Evolutionary conservation across 2,329 filamentous ascomycete genomes (phyloP).

Genomic region (Leptographium galeiforme): DNA sequence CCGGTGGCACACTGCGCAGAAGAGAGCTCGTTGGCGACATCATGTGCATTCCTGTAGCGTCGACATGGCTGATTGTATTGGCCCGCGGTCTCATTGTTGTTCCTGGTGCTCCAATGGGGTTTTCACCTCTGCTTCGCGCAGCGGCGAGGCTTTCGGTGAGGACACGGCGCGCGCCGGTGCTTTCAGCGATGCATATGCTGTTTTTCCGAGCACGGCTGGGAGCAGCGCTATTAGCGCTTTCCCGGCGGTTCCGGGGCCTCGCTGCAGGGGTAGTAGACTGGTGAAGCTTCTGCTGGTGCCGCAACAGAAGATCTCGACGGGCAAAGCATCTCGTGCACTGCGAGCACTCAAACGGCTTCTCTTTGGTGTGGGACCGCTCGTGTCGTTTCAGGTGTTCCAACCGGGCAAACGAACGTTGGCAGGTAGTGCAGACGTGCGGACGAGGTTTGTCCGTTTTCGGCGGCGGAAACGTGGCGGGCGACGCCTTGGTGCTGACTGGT

Average conservation of each 20-base stretch:
- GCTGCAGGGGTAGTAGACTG: constrained; percentile 82
- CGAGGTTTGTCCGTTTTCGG: constrained; percentile 96
- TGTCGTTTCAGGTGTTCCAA: constrained; percentile 95
- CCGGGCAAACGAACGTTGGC: constrained; percentile 81
- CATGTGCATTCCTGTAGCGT: constrained; percentile 61
- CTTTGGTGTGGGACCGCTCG: constrained; percentile 94
- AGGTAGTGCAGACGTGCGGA: constrained; percentile 86
- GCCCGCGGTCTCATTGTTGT: constrained; percentile 69
- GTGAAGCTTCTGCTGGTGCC: constrained; percentile 97
- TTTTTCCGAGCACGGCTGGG: constrained; percentile 78
- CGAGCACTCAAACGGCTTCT: constrained; percentile 96
- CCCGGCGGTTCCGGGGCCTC: constrained; percentile 73
- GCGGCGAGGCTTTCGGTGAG: background rate
- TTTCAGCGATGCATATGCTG: constrained; percentile 52
- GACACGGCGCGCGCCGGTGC: constrained; percentile 19
- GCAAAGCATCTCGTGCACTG: constrained; percentile 94
- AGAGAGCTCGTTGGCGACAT: constrained; percentile 42
- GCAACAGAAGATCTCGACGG: constrained; percentile 74
- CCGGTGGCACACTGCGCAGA: constrained; percentile 31
- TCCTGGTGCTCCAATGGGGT: background rate
- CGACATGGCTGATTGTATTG: constrained; percentile 93
- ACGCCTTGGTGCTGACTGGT: constrained; percentile 33
- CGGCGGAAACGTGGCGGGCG: constrained; percentile 46
- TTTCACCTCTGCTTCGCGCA: background rate
- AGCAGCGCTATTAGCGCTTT: constrained; percentile 66